Evolutionary conservation across 305 asterid genomes (phyloP).

Genomic region (Fraxinus dipetala): DNA sequence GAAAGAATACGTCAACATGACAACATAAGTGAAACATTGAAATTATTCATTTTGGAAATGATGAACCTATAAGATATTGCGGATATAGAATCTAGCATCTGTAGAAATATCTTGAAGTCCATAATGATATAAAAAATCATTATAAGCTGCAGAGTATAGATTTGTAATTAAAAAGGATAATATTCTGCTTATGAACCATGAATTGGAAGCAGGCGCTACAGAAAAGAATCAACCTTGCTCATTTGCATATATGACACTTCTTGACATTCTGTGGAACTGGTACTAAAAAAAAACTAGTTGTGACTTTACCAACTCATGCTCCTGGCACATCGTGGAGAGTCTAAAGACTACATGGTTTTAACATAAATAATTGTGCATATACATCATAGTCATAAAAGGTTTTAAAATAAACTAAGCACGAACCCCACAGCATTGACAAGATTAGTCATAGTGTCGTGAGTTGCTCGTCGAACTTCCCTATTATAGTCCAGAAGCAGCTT

Average conservation of each 20-base stretch:
- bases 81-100: conserved; percentile 1
- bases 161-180: background rate
- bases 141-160: background rate
- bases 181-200: background rate
- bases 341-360: background rate
- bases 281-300: conserved; percentile 9
- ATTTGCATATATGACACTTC: conserved; percentile 19
- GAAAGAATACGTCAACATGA: background rate
- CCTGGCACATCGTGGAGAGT: conserved; percentile 14
- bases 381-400: background rate
- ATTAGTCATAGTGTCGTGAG: conserved; percentile 87
- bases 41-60: background rate
- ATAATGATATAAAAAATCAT: background rate
- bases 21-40: background rate
- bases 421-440: conserved; percentile 76
- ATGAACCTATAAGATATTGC: background rate
- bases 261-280: conserved; percentile 5
- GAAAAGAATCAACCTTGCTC: background rate
- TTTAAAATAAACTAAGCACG: conserved; percentile 30
- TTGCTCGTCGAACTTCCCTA: conserved; percentile 94
- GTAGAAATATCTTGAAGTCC: background rate
- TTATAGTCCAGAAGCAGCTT: conserved; percentile 87
- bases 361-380: background rate
- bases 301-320: conserved; percentile 10
- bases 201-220: background rate